Conservation (phyloP, 78 protist genomes). For the Dictyostelium intermedium region DNA sequence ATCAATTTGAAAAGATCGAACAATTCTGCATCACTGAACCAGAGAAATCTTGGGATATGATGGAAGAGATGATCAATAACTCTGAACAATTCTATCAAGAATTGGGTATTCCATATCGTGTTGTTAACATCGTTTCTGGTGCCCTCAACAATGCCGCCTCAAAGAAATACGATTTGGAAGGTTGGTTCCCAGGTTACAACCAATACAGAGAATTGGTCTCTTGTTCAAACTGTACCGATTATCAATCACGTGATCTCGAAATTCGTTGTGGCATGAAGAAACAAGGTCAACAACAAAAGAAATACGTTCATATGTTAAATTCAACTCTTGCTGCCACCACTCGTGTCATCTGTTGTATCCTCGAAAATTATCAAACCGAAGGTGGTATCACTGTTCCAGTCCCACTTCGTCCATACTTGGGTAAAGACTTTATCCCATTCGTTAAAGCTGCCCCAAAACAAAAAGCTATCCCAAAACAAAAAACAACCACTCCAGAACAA, state of each 20-base stretch:
- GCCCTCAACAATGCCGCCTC: conserved; percentile 99
- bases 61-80: conserved; percentile 94
- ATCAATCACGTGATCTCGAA: conserved; percentile 95
- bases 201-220: conserved; percentile 99
- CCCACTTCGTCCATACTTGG: conserved; percentile 89
- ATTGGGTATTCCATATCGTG: conserved; percentile 97
- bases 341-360: conserved; percentile 98
- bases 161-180: conserved; percentile 99
- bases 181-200: conserved; percentile 98
- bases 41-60: conserved; percentile 95
- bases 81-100: conserved; percentile 96
- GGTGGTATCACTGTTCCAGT: conserved; percentile 94
- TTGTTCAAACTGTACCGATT: conserved; percentile 99
- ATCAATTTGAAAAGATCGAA: conserved; percentile 99
- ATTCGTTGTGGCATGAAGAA: conserved; percentile 90
- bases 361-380: conserved; percentile 98
- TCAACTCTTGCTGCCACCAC: conserved; percentile 98
- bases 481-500: background rate
- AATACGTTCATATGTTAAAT: conserved; percentile 99
- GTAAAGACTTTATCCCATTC: conserved; percentile 77
- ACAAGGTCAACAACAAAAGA: conserved; percentile 83
- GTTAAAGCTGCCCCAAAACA: conserved; percentile 69
- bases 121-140: conserved; percentile 98
- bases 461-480: conserved; percentile 5
- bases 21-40: conserved; percentile 97